phyloP scores from a whole-genome alignment of 1,284 basidiomycete genomes.

The Peniophora sp. region DNA sequence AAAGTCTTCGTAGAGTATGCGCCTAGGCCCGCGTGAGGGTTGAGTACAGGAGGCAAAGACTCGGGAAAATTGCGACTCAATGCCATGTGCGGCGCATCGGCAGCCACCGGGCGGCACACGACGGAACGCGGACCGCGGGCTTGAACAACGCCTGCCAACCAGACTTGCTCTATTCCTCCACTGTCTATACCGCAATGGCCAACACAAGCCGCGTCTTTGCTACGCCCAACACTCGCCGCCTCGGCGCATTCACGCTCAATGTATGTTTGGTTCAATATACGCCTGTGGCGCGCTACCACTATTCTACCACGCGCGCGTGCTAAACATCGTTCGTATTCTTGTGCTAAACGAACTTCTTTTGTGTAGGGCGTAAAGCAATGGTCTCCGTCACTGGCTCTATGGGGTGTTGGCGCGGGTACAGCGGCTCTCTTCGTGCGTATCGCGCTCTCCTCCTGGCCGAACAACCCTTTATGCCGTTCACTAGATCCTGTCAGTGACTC shows the following conservation, averaged over 20 bases:
- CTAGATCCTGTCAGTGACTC: slow-evolving; percentile 35
- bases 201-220: slow-evolving; percentile 4
- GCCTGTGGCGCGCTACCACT: background rate
- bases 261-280: slow-evolving; percentile 12
- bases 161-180: too few species aligned
- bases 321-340: too few species aligned
- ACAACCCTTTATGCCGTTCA: slow-evolving; percentile 2
- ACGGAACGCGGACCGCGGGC: too few species aligned
- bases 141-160: too few species aligned
- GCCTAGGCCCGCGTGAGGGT: too few species aligned
- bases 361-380: slow-evolving; percentile 36
- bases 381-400: slow-evolving; percentile 51
- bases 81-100: too few species aligned
- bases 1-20: too few species aligned
- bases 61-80: too few species aligned
- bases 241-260: slow-evolving; percentile 12
- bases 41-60: too few species aligned
- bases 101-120: too few species aligned
- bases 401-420: slow-evolving; percentile 63
- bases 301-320: slow-evolving; percentile 4
- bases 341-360: too few species aligned
- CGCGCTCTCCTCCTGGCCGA: background rate
- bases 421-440: slow-evolving; percentile 55
- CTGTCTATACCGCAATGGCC: background rate
- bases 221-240: slow-evolving; percentile 10